Evolutionary conservation across 331 rosid species (phyloP), one percentile per base, ranked within the genome.

Genomic region (Rosa hybrid): DNA sequence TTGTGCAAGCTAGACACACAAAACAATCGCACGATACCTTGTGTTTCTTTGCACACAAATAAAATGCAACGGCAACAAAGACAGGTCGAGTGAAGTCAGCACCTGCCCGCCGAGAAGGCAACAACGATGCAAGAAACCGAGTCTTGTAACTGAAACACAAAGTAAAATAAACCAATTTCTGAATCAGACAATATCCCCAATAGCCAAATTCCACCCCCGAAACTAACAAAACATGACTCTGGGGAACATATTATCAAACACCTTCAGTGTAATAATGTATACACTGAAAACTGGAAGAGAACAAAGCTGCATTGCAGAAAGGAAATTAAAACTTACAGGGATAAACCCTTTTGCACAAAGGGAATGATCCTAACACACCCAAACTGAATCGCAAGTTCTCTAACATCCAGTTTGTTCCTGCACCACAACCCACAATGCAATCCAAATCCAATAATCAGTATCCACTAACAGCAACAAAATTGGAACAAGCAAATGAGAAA

Each of bases 61-160:
- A 93, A 88, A 96, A 93, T 16, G 94, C 91, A 11, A 81, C 98
- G 0, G 94, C 91, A 23, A 89, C 92, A 74, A 96, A 93, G 30
- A 96, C 88, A 0, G 99, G 92, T 8, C 94, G 90, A 70, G 96
- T 88, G 81, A 96, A 93, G 78, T 90, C 99, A 11, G 99, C 97
- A 68, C 81, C 92, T 7, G 91, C 90, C 1, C 90, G 90, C n/a
- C 97, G 90, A 65, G 98, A 90, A 38, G 88, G 82, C 9, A 98
- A 91, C 85, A 96, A 48, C 0, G 99, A 93, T 20, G 87, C 84
- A 27, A 90, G 81, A 83, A 93, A 96, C 48, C 97, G 86, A 8
- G 86, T 90, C 88, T 85, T 90, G 44, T 93, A 93, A 7, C 97
- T 96, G 83, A 80, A 86, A 79, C 64, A 65, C 44, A 41, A 23